phyloP scores from a whole-genome alignment of 164 flowering plant genomes.

The Cinnamomum micranthum region DNA sequence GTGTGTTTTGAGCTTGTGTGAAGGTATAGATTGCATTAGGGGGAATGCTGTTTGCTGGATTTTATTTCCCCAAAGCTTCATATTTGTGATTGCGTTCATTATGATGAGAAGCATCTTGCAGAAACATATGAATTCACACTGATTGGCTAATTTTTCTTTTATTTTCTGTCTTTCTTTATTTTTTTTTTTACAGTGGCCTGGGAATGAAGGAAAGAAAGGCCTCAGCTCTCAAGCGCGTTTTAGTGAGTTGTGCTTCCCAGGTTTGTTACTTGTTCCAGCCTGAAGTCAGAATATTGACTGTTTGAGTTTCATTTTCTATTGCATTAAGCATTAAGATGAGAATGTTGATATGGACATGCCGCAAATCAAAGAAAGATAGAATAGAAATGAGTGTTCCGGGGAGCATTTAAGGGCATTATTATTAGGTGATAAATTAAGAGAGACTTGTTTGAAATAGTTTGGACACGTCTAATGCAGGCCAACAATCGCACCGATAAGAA shows the following conservation, averaged over 20 bases:
- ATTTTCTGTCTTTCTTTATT: neutral
- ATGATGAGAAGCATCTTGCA: neutral
- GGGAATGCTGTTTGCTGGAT: neutral
- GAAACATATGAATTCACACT: neutral
- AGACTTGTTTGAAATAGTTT: too few species aligned
- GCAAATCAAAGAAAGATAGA: too few species aligned
- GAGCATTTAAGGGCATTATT: too few species aligned
- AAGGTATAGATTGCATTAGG: neutral
- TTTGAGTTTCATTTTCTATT: too few species aligned
- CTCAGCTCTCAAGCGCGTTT: conserved; percentile 42
- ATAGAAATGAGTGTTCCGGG: too few species aligned
- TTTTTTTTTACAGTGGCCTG: neutral
- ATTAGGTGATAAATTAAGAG: too few species aligned
- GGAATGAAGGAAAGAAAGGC: conserved; percentile 55
- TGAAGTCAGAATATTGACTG: too few species aligned
- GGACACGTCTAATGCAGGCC: too few species aligned
- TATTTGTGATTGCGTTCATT: neutral
- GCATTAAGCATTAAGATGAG: too few species aligned
- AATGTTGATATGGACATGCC: too few species aligned
- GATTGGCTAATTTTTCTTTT: neutral
- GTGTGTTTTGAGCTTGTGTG: neutral
- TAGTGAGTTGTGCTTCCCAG: conserved; percentile 62
- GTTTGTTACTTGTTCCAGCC: conserved; percentile 18
- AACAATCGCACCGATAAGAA: too few species aligned
- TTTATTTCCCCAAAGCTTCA: too few species aligned